Conservation (phyloP, 2,329 filamentous ascomycete species). For the Fusarium odoratissimum region DNA sequence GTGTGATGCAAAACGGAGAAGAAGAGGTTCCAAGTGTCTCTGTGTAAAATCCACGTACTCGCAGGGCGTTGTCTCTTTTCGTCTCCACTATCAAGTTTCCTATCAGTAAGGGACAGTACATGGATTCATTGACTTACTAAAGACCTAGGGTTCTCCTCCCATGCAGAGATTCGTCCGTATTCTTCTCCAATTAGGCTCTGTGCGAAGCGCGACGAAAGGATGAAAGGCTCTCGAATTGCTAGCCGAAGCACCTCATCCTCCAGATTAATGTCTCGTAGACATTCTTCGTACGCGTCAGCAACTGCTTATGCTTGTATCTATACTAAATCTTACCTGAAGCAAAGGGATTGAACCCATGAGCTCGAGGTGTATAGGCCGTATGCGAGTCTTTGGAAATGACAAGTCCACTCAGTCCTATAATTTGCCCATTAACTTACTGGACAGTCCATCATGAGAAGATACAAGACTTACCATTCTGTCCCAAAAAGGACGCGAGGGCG, state of each 20-base stretch:
- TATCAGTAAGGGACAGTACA: fast-evolving
- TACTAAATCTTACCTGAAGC: fast-evolving
- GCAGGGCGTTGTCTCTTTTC: background rate
- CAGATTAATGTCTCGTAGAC: background rate
- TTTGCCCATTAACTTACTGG: fast-evolving
- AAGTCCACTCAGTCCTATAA: background rate
- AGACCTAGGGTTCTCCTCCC: fast-evolving
- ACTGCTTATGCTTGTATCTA: fast-evolving
- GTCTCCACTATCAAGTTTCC: fast-evolving
- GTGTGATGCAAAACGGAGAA: background rate
- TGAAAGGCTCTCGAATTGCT: fast-evolving
- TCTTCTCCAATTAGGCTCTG: background rate
- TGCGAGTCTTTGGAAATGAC: fast-evolving
- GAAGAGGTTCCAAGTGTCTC: background rate
- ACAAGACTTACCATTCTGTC: background rate
- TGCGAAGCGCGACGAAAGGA: background rate
- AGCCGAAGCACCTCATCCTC: background rate
- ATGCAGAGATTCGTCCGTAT: background rate
- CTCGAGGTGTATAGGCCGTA: background rate
- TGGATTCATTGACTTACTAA: background rate
- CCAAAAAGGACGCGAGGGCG: background rate
- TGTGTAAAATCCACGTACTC: background rate
- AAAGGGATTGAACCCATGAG: background rate
- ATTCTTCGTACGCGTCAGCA: fast-evolving
- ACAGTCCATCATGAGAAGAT: fast-evolving